Evolutionary conservation across 495 filamentous ascomycete species (phyloP).

Genomic region (Aspergillus nanangensis): DNA sequence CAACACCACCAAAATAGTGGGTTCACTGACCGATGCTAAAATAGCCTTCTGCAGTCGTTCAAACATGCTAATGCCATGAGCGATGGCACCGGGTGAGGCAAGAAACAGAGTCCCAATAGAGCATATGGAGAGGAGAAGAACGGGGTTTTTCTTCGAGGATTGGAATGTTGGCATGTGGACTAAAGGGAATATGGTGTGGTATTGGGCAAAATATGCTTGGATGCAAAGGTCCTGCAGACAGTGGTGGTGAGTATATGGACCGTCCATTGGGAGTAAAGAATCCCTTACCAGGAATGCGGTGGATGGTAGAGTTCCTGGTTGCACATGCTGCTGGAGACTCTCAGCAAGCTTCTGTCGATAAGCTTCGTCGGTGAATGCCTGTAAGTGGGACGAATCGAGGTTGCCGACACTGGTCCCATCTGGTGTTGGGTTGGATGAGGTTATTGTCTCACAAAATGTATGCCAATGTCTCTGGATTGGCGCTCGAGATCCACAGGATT

Average conservation of each 20-base stretch:
- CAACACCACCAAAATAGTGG: not conserved
- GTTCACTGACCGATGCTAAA: constrained; percentile 19
- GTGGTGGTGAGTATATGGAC: not conserved
- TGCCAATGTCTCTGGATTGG: constrained; percentile 15
- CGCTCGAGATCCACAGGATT: not conserved
- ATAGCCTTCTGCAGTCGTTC: constrained; percentile 29
- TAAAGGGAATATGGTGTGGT: constrained; percentile 15
- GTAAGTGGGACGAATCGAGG: constrained; percentile 1
- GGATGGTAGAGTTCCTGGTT: constrained; percentile 18
- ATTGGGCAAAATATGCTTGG: constrained; percentile 25
- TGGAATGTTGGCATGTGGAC: constrained; percentile 1
- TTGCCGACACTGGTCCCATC: constrained; percentile 1
- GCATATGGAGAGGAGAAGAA: constrained; percentile 8
- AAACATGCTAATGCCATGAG: constrained; percentile 10
- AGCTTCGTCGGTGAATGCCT: constrained; percentile 13
- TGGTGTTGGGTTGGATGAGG: constrained; percentile 5
- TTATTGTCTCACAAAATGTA: constrained; percentile 9
- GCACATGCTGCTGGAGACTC: constrained; percentile 2
- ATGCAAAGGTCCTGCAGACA: constrained; percentile 18
- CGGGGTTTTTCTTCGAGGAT: constrained; percentile 1
- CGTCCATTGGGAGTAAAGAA: not conserved
- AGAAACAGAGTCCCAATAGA: constrained; percentile 10
- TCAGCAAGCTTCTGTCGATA: constrained; percentile 17
- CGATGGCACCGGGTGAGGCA: constrained; percentile 4
- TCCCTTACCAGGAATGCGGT: constrained; percentile 16